phyloP scores from a whole-genome alignment of 2,329 filamentous ascomycete genomes.

The Penicillium frequentans region DNA sequence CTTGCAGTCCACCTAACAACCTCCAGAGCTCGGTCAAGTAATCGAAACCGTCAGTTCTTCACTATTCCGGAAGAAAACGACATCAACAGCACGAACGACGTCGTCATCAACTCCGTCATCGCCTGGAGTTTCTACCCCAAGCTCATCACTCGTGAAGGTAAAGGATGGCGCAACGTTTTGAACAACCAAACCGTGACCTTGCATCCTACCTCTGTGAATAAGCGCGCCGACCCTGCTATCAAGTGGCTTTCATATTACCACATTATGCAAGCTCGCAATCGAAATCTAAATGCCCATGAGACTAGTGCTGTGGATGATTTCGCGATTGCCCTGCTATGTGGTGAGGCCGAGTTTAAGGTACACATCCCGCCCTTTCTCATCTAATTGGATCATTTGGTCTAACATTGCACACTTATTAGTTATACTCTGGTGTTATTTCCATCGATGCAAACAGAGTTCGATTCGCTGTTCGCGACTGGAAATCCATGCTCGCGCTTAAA shows the following conservation, averaged over 20 bases:
- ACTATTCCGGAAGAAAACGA: conserved; percentile 75
- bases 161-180: conserved; percentile 84
- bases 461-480: conserved; percentile 85
- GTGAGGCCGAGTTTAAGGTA: conserved; percentile 84
- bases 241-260: conserved; percentile 94
- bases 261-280: conserved; percentile 88
- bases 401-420: conserved; percentile 43
- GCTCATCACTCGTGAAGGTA: conserved; percentile 77
- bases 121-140: conserved; percentile 97
- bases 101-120: conserved; percentile 76
- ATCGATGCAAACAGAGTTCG: conserved; percentile 84
- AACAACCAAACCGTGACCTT: conserved; percentile 91
- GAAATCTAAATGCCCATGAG: conserved; percentile 82
- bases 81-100: conserved; percentile 74
- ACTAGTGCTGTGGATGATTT: conserved; percentile 80
- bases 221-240: conserved; percentile 54
- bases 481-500: conserved; percentile 86
- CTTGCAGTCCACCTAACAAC: conserved; percentile 1
- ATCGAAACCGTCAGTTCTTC: conserved; percentile 74
- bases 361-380: not conserved
- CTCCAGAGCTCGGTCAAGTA: conserved; percentile 59
- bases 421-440: conserved; percentile 83
- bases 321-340: conserved; percentile 79
- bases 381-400: not conserved
- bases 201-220: conserved; percentile 88